Evolutionary conservation across 2,329 filamentous ascomycete species (phyloP), one percentile per base, ranked within the genome.

Genomic region (Epichloe aotearoae): DNA sequence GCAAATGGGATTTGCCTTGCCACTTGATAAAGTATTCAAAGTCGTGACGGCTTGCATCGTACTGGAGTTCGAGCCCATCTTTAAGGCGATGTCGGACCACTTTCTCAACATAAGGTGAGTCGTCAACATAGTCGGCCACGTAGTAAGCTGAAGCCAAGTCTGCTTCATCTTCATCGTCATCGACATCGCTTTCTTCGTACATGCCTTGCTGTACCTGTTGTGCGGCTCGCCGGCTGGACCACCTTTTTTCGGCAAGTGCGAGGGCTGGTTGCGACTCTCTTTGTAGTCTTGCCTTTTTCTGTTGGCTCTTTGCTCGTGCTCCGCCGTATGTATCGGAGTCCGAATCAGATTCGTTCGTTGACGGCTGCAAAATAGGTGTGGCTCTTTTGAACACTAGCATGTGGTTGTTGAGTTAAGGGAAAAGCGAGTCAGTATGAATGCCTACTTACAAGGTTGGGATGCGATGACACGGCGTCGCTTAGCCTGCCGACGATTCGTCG

Each of bases 1-100:
- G 93, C 59, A 95, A 83, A 64, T 98, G 89, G 11, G 93, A 95
- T 67, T 89, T 88, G 57, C 84, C 88, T 67, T 96, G 88, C 93
- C 94, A 98, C 71, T 98, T 98, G 68, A 98, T 89, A 67, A 84
- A 79, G 59, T 76, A 98, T 62, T 97, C 88, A 59, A 93, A 96
- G 62, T 96, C 87, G 49, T 89, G 80, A 58, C 77, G 75, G 23
- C 68, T 73, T 2, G 75, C 64, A 46, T 87, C 82, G 50, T 73
- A 71, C 14, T 74, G 68, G 52, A 80, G 66, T 54, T 79, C 79
- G 45, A 77, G 69, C 15, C 77, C 87, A 36, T 88, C 84, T 64
- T 82, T 86, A 38, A 87, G 72, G 46, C 86, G 82, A 66, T 97
- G 90, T 56, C 94, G 87, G 50, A 98, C 79, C 49, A 98, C 85